phyloP scores from a whole-genome alignment of 495 filamentous ascomycete species.

The Lasiosphaeriaceae sp. region DNA sequence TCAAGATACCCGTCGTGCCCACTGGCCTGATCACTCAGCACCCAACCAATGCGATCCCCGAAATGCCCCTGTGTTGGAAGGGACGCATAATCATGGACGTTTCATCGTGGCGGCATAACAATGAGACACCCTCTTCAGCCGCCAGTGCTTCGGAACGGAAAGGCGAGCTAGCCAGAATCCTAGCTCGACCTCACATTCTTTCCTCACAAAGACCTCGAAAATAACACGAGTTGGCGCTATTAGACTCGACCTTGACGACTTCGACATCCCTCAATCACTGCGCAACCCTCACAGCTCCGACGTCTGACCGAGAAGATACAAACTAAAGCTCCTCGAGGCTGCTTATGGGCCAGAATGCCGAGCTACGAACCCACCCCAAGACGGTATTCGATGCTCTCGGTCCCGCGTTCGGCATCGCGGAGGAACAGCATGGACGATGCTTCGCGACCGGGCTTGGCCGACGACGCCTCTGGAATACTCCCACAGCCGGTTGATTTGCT shows the following conservation, averaged over 20 bases:
- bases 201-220: no score
- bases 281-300: not conserved
- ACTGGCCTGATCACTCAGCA: no score
- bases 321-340: not conserved
- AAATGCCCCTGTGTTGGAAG: not conserved
- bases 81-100: slow-evolving; percentile 13
- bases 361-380: slow-evolving; percentile 23
- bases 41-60: no score
- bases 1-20: no score
- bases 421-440: slow-evolving; percentile 22
- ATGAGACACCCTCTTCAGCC: slow-evolving; percentile 13
- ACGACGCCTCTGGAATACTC: not conserved
- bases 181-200: not conserved
- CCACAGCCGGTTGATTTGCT: slow-evolving; percentile 11
- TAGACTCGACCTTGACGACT: not conserved
- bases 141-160: not conserved
- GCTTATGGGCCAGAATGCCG: slow-evolving; percentile 11
- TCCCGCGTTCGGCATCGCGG: slow-evolving; percentile 13
- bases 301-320: no score
- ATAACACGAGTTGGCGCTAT: no score
- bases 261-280: no score
- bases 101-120: slow-evolving; percentile 9
- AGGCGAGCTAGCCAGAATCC: not conserved
- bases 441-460: not conserved
- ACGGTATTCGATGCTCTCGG: slow-evolving; percentile 19